Evolutionary conservation across 257 asterid species (phyloP), one percentile per base, ranked within the genome.

Genomic region (Forsythia suspensa): DNA sequence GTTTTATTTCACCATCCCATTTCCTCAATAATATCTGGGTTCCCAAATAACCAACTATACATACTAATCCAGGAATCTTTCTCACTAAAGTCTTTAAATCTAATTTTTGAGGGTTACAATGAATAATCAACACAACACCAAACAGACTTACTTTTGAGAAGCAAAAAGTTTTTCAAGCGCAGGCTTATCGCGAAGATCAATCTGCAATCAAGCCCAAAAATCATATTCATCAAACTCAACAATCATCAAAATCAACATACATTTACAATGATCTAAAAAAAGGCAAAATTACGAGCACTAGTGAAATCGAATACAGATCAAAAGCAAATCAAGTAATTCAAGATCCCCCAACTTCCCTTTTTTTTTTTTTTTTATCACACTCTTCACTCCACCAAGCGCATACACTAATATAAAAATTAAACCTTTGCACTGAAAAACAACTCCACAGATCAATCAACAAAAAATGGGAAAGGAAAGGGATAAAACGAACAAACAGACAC

Each of bases 171-270:
- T 79, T 70, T 88, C 92, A 78, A 91, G 85, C 3, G 89, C 89
- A 2, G 90, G 84, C 81, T 83, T 87, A 78, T 88, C 96, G 44
- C 93, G 90, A 38, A 91, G 83, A 87, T 91, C 96, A 34, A 87
- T 78, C 94, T 90, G 81, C 83, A 83, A 44, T 52, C 63, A 52
- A 71, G 66, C 48, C 42, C 77, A 78, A 66, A 18, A 63, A 44
- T 9, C 44, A 61, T 3, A 34, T 7, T 15, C 73, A 57, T 55
- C 41, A 43, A 73, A 40, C 15, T 70, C 40, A 72, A 43, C 9
- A 57, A 38, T 37, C 59, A 48, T 41, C 44, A 40, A 42, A 38
- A 16, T 15, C 16, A 36, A 20, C 38, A 8, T 20, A 24, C 66
- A 37, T 44, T 74, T 29, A 20, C 20, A 68, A 44, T n/a, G 18